phyloP scores from a whole-genome alignment of 495 filamentous ascomycete genomes.

The Acidomyces sp. region DNA sequence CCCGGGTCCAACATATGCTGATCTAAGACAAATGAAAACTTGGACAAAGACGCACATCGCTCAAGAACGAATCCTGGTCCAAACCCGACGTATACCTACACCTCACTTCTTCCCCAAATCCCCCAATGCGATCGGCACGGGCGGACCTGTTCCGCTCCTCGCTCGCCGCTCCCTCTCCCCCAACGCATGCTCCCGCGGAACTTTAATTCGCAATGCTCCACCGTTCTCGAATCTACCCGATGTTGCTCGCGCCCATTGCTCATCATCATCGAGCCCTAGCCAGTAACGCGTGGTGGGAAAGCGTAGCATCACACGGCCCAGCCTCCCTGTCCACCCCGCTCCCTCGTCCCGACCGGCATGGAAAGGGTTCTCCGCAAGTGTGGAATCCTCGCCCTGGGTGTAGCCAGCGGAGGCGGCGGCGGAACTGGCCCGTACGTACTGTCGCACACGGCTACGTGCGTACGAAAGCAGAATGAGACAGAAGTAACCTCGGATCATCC shows the following conservation, averaged over 20 bases:
- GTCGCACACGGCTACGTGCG: conserved; percentile 57
- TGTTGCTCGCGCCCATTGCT: conserved; percentile 45
- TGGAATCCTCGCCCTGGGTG: conserved; percentile 32
- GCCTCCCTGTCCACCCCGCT: conserved; percentile 59
- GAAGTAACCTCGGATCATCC: conserved; percentile 62
- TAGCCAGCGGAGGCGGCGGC: conserved; percentile 14
- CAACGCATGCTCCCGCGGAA: conserved; percentile 31
- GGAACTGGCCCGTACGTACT: conserved; percentile 29
- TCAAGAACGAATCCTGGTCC: too few relatives aligned
- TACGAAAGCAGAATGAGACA: conserved; percentile 66
- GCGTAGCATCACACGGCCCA: conserved; percentile 60
- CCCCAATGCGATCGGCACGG: conserved; percentile 16
- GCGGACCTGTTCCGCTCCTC: conserved; percentile 55
- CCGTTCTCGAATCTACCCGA: conserved; percentile 40
- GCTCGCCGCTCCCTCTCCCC: conserved; percentile 54
- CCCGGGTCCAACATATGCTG: too few relatives aligned
- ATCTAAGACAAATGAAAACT: too few relatives aligned
- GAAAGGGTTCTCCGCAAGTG: conserved; percentile 57
- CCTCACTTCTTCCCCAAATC: conserved; percentile 1
- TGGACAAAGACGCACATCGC: too few relatives aligned
- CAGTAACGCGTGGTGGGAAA: conserved; percentile 57
- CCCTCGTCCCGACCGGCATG: conserved; percentile 51
- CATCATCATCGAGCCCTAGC: conserved; percentile 45
- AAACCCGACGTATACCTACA: too few relatives aligned
- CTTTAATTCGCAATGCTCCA: conserved; percentile 14